Base-by-base conservation (phyloP, 345 rosid species). In the Moringa oleifera region DNA sequence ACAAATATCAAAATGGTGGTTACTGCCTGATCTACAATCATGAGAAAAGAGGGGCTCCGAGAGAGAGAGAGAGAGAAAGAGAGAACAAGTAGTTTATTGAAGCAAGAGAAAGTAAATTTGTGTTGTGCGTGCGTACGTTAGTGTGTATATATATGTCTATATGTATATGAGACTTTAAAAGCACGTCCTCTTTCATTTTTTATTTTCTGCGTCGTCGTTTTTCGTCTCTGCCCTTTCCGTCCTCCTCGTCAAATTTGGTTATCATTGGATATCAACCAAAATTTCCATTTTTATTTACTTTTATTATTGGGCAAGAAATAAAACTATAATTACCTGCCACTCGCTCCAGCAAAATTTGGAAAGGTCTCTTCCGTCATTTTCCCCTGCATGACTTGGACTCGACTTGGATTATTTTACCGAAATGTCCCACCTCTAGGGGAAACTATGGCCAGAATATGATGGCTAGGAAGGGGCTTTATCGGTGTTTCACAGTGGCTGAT, bases 1-100 rank as follows among this genome's bases (percentile, higher is more conserved):
- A 41, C 50, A n/a, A 19, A 23, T 7, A 9, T 11, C 13, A 4
- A 22, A 59, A 67, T 25, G 37, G 68, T 25, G 58, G 46, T 25
- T 28, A 51, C 13, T 46, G 46, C 62, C 63, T 65, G 73, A 74
- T 77, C 78, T 71, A 54, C 60, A 74, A 68, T 58, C 72, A 68
- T 51, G 62, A 36, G 36, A 25, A 49, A 2, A 13, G 47, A 23
- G 21, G 17, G 37, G 13, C 23, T 15, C 18, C 25, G 33, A 33
- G 67, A 18, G 24, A 58, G 68, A 24, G 66, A 12, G 65, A 57
- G n/a, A n/a, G 33, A 33, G 67, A 18, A 21, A 58, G 68, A 24
- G 66, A 12, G 65, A 57, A n/a, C n/a, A n/a, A 61, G 23, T 53
- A 13, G 20, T 17, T n/a, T 28, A 15, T 46, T 19, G 20, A 23